Percentiles rank a stretch among this genome's conserved stretches.
These are phyloP conservation scores for Lactuca sativa DNA, from an alignment of 129 eudicot species.

Conservation along the genomic window DNA sequence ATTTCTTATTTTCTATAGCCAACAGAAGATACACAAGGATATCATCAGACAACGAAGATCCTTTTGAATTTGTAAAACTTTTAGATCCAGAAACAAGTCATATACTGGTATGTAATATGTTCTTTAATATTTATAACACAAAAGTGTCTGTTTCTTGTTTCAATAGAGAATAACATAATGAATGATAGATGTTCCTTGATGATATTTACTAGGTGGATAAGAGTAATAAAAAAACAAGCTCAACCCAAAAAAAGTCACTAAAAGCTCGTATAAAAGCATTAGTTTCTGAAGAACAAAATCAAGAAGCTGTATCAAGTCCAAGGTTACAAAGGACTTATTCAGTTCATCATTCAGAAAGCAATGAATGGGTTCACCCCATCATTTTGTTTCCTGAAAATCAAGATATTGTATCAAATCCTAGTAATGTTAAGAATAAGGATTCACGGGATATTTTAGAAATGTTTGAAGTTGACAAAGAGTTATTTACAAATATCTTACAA, in stretches of 20 bases:
- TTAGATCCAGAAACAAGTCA: constrained; percentile 38
- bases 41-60: constrained; percentile 27
- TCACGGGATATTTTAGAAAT: constrained; percentile 52
- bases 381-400: constrained; percentile 37
- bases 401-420: constrained; percentile 5
- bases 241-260: constrained; percentile 45
- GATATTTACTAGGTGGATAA: constrained; percentile 40
- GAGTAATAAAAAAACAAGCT: constrained; percentile 24
- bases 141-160: neutral
- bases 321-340: constrained; percentile 51
- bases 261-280: constrained; percentile 62
- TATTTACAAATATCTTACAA: constrained; percentile 36
- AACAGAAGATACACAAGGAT: constrained; percentile 29
- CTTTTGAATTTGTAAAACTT: constrained; percentile 35
- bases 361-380: constrained; percentile 48
- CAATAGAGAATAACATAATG: neutral
- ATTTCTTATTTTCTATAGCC: constrained; percentile 32
- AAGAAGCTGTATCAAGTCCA: constrained; percentile 29
- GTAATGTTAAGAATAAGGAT: constrained; percentile 25
- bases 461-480: constrained; percentile 49
- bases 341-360: constrained; percentile 57
- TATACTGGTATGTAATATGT: constrained; percentile 56
- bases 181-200: neutral
- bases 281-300: constrained; percentile 35
- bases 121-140: neutral